Percentiles rank a stretch among this genome's conserved stretches.
Evolutionary conservation across 2,329 filamentous ascomycete genomes (phyloP).

Genomic region (Claviceps fusiformis): DNA sequence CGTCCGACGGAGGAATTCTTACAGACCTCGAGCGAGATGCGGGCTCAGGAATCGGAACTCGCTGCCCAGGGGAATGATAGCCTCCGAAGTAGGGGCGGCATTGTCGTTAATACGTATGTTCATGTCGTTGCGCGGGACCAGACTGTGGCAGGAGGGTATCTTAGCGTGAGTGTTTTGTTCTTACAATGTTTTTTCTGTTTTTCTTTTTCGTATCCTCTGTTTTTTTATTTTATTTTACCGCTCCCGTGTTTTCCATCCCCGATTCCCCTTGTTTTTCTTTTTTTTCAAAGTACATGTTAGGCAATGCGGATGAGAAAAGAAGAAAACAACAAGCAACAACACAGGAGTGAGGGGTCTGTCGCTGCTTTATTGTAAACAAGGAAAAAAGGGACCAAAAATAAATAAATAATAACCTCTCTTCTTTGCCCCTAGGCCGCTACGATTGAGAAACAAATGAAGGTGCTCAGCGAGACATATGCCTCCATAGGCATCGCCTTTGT

Average conservation of each 20-base stretch:
- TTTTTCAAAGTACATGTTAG: too few species aligned
- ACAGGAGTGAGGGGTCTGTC: too few species aligned
- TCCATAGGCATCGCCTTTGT: slow-evolving; percentile 29
- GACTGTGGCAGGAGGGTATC: background rate
- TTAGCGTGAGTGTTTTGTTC: background rate
- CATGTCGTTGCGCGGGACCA: background rate
- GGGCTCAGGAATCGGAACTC: background rate
- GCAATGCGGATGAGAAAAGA: too few species aligned
- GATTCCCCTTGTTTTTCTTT: background rate
- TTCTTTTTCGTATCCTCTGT: background rate
- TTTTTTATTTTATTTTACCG: background rate
- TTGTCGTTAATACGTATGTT: background rate
- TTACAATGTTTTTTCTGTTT: background rate
- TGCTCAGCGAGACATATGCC: slow-evolving; percentile 29
- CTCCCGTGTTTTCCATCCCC: too few species aligned
- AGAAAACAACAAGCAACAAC: too few species aligned
- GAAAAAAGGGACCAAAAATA: background rate
- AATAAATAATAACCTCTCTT: background rate
- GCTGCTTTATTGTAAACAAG: too few species aligned
- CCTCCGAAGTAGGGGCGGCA: background rate
- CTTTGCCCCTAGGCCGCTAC: background rate
- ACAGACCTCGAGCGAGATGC: background rate
- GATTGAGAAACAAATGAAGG: slow-evolving; percentile 22
- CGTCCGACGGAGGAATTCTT: background rate
- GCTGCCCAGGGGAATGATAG: background rate